These are phyloP conservation scores for Floccularia luteovirens DNA, from an alignment of 768 basidiomycete species.

Conservation along the genomic window DNA sequence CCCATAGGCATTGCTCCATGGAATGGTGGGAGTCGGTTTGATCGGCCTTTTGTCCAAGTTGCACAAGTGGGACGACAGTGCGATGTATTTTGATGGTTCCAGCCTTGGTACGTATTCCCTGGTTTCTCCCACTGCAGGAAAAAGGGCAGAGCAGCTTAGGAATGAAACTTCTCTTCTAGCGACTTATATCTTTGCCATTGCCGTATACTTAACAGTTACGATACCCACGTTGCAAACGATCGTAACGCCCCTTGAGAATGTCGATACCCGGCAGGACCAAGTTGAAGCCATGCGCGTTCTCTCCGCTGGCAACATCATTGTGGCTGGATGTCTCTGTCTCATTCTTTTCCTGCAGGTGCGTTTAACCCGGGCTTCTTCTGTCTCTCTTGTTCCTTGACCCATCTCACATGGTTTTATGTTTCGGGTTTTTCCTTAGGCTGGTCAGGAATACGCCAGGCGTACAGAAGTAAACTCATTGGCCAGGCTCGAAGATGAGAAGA, in stretches of 20 bases:
- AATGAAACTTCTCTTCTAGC: slow-evolving; percentile 29
- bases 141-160: no score
- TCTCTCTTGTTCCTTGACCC: slow-evolving; percentile 3
- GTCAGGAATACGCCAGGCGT: slow-evolving; percentile 78
- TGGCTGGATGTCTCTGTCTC: slow-evolving; percentile 57
- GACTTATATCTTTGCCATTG: slow-evolving; percentile 66
- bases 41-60: slow-evolving; percentile 73
- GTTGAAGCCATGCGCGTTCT: slow-evolving; percentile 76
- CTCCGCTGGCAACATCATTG: slow-evolving; percentile 83
- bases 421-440: slow-evolving; percentile 41
- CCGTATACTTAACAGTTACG: slow-evolving; percentile 79
- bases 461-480: slow-evolving; percentile 42
- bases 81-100: slow-evolving; percentile 92
- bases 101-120: slow-evolving; percentile 69
- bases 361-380: slow-evolving; percentile 9
- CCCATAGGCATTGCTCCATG: slow-evolving; percentile 78
- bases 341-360: slow-evolving; percentile 70
- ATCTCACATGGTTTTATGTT: neutral
- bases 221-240: slow-evolving; percentile 75
- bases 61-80: slow-evolving; percentile 85
- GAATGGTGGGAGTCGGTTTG: slow-evolving; percentile 73
- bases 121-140: no score
- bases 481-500: slow-evolving; percentile 20
- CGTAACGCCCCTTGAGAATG: slow-evolving; percentile 43
- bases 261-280: slow-evolving; percentile 57